A percentile compares a stretch with the other conserved stretches of the same genome.
Evolutionary conservation across 163 green algal species (phyloP).

Genomic region (Scenedesmus sp.): DNA sequence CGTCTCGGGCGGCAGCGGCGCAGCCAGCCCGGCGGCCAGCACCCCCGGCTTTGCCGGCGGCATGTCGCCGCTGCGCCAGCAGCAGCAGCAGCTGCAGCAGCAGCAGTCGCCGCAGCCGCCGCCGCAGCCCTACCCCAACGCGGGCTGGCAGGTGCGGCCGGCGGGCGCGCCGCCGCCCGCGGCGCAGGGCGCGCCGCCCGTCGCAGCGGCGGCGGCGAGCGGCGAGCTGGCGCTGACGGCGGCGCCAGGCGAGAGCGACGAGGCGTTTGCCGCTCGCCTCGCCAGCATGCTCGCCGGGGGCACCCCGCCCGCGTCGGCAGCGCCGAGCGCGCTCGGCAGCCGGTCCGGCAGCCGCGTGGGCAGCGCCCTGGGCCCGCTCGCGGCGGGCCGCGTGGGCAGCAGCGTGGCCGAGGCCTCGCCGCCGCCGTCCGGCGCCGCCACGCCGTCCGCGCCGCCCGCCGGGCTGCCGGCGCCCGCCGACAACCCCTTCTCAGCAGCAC

Average conservation of each 20-base stretch:
- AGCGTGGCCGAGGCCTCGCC: not conserved
- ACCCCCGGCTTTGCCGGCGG: too few relatives aligned
- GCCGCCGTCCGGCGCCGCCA: not conserved
- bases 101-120: not conserved
- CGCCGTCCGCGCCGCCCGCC: too few relatives aligned
- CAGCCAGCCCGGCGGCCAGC: too few relatives aligned
- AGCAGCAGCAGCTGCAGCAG: not conserved
- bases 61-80: not conserved
- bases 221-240: not conserved
- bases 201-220: not conserved
- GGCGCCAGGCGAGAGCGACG: conserved; percentile 28
- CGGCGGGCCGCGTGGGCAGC: not conserved
- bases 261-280: conserved; percentile 30
- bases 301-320: not conserved
- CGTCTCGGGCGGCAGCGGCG: not conserved
- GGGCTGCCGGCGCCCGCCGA: too few relatives aligned
- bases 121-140: not conserved
- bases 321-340: conserved; percentile 8
- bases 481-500: not conserved
- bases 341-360: not conserved
- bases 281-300: not conserved
- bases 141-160: conserved; percentile 1
- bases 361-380: not conserved
- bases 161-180: conserved; percentile 11
- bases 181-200: conserved; percentile 5